Percentiles rank a stretch among this genome's conserved stretches.
phyloP scores from a whole-genome alignment of 305 asterid genomes.

The Fraxinus platypoda region DNA sequence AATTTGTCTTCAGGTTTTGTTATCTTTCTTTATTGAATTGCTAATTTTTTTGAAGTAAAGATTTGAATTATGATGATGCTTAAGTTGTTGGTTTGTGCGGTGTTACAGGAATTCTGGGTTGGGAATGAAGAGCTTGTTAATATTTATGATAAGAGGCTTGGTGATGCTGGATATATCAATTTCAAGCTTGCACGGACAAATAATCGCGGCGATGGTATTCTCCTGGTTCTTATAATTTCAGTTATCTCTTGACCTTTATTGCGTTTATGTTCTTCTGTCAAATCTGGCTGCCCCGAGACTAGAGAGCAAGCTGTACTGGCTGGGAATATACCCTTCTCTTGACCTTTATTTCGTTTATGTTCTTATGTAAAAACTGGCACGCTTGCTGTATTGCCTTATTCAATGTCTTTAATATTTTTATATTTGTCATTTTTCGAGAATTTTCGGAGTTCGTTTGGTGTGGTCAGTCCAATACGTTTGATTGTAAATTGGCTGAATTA shows the following conservation, averaged over 20 bases:
- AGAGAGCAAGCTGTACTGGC: neutral
- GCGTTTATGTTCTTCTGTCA: neutral
- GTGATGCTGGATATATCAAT: slow-evolving; percentile 84
- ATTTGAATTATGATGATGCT: neutral
- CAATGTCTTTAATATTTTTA: neutral
- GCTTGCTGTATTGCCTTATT: neutral
- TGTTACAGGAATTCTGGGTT: slow-evolving; percentile 85
- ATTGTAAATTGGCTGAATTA: neutral
- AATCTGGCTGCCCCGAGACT: neutral
- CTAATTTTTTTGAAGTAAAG: neutral
- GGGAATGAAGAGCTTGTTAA: slow-evolving; percentile 90
- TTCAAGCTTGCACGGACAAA: slow-evolving; percentile 93
- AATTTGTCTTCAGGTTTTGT: slow-evolving; percentile 89
- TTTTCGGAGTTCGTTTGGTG: neutral
- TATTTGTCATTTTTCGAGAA: neutral
- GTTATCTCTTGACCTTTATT: neutral
- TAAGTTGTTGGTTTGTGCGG: neutral
- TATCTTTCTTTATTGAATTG: neutral
- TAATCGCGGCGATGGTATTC: slow-evolving; percentile 91
- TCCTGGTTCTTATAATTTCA: neutral
- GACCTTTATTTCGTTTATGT: neutral
- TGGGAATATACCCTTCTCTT: neutral
- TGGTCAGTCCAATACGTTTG: neutral
- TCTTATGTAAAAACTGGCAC: neutral
- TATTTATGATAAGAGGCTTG: slow-evolving; percentile 86